These are phyloP conservation scores for Brassica carinata DNA, from an alignment of 345 rosid species.

Conservation along the genomic window DNA sequence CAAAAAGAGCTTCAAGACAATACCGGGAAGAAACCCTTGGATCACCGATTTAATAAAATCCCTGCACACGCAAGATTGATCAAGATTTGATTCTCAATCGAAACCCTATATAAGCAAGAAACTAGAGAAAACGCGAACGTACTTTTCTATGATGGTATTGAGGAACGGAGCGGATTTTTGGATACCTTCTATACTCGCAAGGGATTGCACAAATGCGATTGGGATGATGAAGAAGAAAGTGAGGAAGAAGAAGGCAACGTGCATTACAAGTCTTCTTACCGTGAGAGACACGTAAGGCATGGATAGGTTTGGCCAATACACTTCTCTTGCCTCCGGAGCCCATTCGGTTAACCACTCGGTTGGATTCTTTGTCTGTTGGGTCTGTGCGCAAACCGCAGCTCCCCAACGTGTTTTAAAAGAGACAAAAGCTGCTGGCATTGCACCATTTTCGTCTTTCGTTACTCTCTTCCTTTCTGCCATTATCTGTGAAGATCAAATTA, in stretches of 20 bases:
- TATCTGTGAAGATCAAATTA: slow-evolving; percentile 50
- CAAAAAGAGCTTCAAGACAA: slow-evolving; percentile 85
- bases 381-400: slow-evolving; percentile 97
- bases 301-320: slow-evolving; percentile 83
- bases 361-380: slow-evolving; percentile 84
- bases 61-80: slow-evolving; percentile 44
- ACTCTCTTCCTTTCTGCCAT: slow-evolving; percentile 64
- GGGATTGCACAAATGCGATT: slow-evolving; percentile 82
- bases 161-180: slow-evolving; percentile 72
- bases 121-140: slow-evolving; percentile 9
- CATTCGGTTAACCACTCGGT: slow-evolving; percentile 95
- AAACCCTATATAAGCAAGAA: not conserved
- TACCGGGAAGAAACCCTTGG: slow-evolving; percentile 91
- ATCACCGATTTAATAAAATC: slow-evolving; percentile 64
- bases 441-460: slow-evolving; percentile 58
- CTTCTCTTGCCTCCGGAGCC: slow-evolving; percentile 96
- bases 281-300: slow-evolving; percentile 78
- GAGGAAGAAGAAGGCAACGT: slow-evolving; percentile 86
- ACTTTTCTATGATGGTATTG: slow-evolving; percentile 59
- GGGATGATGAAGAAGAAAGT: slow-evolving; percentile 97
- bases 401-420: slow-evolving; percentile 96
- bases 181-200: slow-evolving; percentile 86
- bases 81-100: slow-evolving; percentile 2
- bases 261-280: slow-evolving; percentile 74
- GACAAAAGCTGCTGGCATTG: slow-evolving; percentile 95